These are phyloP conservation scores for Pichia cephalocereana DNA, from an alignment of 805 yeast genomes.

Conservation along the genomic window DNA sequence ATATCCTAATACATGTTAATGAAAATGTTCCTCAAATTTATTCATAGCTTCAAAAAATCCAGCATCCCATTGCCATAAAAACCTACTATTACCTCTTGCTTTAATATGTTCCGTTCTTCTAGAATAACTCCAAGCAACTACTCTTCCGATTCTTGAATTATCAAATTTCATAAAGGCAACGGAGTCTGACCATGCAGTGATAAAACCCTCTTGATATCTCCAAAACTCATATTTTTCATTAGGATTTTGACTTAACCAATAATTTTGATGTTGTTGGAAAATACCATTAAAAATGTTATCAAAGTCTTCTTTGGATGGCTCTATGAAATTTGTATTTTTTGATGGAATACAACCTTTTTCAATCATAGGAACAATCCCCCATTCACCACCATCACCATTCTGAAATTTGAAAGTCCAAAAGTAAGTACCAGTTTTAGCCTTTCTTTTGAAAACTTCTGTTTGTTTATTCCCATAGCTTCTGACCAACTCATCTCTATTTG, in stretches of 20 bases:
- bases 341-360: conserved; percentile 48
- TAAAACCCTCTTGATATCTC: conserved; percentile 72
- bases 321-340: conserved; percentile 13
- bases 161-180: conserved; percentile 57
- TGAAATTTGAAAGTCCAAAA: conserved; percentile 91
- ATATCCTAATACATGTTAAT: too few species aligned
- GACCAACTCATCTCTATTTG: conserved; percentile 46
- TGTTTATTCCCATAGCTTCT: conserved; percentile 54
- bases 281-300: conserved; percentile 32
- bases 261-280: conserved; percentile 40
- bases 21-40: conserved; percentile 24
- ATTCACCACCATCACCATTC: conserved; percentile 90
- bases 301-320: conserved; percentile 35
- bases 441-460: conserved; percentile 33
- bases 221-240: conserved; percentile 67
- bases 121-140: conserved; percentile 55
- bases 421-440: conserved; percentile 63
- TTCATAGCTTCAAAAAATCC: conserved; percentile 62
- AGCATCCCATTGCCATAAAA: conserved; percentile 84
- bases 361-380: conserved; percentile 82
- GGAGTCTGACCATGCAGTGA: conserved; percentile 67
- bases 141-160: conserved; percentile 67
- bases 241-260: conserved; percentile 58
- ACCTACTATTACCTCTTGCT: conserved; percentile 44
- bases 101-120: conserved; percentile 54